Conservation (phyloP, 73 alveolate species). For the Halteria grandinella region DNA sequence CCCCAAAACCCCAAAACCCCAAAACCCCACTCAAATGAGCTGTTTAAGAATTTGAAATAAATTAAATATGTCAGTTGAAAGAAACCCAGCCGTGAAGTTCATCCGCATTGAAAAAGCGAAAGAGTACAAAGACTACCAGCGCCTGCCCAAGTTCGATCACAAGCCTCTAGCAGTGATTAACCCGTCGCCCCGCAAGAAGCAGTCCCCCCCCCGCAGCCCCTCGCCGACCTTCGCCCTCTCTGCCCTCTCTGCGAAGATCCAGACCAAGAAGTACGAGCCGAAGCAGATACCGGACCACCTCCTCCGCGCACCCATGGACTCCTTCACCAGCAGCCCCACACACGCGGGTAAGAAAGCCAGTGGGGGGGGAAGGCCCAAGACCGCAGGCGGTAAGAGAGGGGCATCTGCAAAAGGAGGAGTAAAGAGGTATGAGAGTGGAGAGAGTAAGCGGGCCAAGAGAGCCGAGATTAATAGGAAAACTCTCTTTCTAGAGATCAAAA, state of each 20-base stretch:
- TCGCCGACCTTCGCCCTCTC: conserved; percentile 19
- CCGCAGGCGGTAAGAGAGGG: background rate
- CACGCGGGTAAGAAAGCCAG: background rate
- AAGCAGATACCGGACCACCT: conserved; percentile 64
- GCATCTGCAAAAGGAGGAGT: background rate
- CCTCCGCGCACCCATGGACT: conserved; percentile 50
- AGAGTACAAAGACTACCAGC: conserved; percentile 35
- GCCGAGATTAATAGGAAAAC: conserved; percentile 34
- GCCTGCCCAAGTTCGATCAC: conserved; percentile 61
- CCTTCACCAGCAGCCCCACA: conserved; percentile 16
- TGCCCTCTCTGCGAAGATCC: conserved; percentile 34
- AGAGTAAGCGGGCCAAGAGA: conserved; percentile 7
- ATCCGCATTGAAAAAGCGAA: conserved; percentile 45
- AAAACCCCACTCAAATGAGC: no score
- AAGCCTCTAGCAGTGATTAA: conserved; percentile 66
- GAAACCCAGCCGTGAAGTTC: no score
- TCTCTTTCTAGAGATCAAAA: conserved; percentile 39
- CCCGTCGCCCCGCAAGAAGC: conserved; percentile 52
- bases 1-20: no score
- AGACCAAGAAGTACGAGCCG: conserved; percentile 25
- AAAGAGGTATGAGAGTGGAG: conserved; percentile 6
- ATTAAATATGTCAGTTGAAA: no score
- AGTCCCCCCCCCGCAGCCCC: background rate
- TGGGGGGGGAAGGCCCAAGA: background rate
- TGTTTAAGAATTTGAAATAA: no score